Conservation (phyloP, 768 basidiomycete genomes). For the Trametes punicea region DNA sequence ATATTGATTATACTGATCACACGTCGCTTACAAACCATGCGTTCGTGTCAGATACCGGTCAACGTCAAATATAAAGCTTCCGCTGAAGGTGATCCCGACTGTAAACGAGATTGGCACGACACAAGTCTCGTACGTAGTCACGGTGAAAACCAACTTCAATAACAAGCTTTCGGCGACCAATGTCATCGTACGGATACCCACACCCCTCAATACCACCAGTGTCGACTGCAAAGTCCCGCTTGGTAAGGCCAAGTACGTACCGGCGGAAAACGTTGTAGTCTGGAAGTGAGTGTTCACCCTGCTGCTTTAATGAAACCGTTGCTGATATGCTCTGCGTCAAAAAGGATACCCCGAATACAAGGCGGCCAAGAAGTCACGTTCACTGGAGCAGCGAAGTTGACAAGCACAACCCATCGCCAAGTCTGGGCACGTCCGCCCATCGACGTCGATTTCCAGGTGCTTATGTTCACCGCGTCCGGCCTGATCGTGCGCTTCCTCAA, state of each 20-base stretch:
- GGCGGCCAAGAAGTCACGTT: slow-evolving; percentile 90
- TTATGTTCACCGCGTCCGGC: slow-evolving; percentile 98
- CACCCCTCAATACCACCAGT: slow-evolving; percentile 89
- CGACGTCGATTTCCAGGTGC: slow-evolving; percentile 96
- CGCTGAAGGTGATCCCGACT: slow-evolving; percentile 83
- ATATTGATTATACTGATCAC: not conserved
- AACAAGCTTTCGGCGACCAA: slow-evolving; percentile 91
- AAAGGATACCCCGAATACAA: slow-evolving; percentile 90
- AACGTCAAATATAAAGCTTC: slow-evolving; percentile 94
- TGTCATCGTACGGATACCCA: slow-evolving; percentile 91
- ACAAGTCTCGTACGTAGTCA: slow-evolving; percentile 86
- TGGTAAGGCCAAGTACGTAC: slow-evolving; percentile 97
- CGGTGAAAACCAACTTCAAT: slow-evolving; percentile 85
- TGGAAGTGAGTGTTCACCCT: slow-evolving; percentile 79
- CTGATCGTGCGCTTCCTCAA: slow-evolving; percentile 95
- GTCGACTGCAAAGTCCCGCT: slow-evolving; percentile 89
- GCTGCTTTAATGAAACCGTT: not conserved
- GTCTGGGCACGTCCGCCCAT: slow-evolving; percentile 98
- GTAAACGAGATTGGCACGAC: slow-evolving; percentile 91
- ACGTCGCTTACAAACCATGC: slow-evolving; percentile 1
- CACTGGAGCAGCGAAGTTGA: slow-evolving; percentile 75
- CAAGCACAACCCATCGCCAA: slow-evolving; percentile 87
- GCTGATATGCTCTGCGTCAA: not conserved
- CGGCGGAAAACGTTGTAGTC: slow-evolving; percentile 91
- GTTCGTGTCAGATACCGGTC: slow-evolving; percentile 76